These are phyloP conservation scores for Mallotus repandus DNA, from an alignment of 441 rosid species.

Conservation along the genomic window DNA sequence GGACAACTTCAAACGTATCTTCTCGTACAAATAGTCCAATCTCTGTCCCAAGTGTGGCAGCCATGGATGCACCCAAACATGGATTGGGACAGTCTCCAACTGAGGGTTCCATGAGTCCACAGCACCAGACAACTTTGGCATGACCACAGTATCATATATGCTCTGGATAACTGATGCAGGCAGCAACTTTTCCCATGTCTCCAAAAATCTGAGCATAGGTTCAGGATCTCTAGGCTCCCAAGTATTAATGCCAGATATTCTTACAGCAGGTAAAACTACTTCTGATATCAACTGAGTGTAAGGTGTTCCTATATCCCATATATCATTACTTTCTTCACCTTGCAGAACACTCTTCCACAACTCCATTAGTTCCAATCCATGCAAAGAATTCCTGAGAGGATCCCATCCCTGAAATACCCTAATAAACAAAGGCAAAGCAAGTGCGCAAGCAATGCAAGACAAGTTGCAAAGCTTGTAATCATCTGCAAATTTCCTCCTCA, in stretches of 20 bases:
- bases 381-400: slow-evolving; percentile 67
- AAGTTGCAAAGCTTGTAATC: slow-evolving; percentile 78
- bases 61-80: slow-evolving; percentile 97
- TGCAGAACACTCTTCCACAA: slow-evolving; percentile 73
- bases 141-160: slow-evolving; percentile 56
- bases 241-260: slow-evolving; percentile 76
- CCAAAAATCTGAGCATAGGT: slow-evolving; percentile 84
- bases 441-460: slow-evolving; percentile 73
- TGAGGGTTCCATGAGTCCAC: slow-evolving; percentile 85
- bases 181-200: slow-evolving; percentile 68
- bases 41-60: slow-evolving; percentile 71
- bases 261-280: slow-evolving; percentile 76
- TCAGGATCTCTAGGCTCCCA: slow-evolving; percentile 95
- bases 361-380: slow-evolving; percentile 56
- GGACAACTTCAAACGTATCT: slow-evolving; percentile 73
- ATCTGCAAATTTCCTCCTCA: slow-evolving; percentile 55
- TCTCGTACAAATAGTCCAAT: slow-evolving; percentile 71
- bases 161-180: slow-evolving; percentile 62
- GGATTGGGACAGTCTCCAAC: slow-evolving; percentile 74
- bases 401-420: slow-evolving; percentile 95
- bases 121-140: slow-evolving; percentile 71
- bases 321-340: slow-evolving; percentile 54
- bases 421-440: slow-evolving; percentile 72
- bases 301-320: slow-evolving; percentile 65
- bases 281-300: slow-evolving; percentile 72